Evolutionary conservation across 2,329 filamentous ascomycete genomes (phyloP), one percentile per base, ranked within the genome.

Genomic region (Tolypocladium album): DNA sequence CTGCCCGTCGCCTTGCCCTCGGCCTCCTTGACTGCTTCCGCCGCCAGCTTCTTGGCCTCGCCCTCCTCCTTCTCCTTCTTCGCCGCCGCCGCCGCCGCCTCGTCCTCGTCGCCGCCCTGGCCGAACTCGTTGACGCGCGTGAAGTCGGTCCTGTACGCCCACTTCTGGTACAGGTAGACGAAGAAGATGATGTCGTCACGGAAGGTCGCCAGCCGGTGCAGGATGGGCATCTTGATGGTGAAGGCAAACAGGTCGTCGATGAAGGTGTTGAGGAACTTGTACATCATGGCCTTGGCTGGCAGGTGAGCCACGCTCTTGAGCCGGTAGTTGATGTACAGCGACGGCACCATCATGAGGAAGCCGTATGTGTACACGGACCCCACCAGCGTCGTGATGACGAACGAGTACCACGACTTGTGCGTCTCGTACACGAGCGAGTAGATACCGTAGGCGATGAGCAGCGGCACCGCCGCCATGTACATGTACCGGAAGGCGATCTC

Each of bases 241-340:
- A 97, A 99, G 2, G 94, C 94, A 71, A 99, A 99, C 39, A 99
- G 80, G 71, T 99, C 94, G 75, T 99, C 94, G 72, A 99, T 97
- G 74, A 99, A 99, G 6, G 94, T 97, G 78, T 97, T 97, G 65
- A 97, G 79, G 76, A 96, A 96, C 78, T 97, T 97, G 83, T 97
- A 97, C 73, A 88, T 93, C 91, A 99, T 94, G 56, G 94, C 92
- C 77, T 91, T 93, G 66, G 83, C 90, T 1, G 94, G 92, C 93
- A 99, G 96, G 76, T 99, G 94, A 13, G 94, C 94, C 40, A 97
- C 90, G 66, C 87, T 88, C 82, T 93, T 96, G 66, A 99, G 85
- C 15, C 93, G 88, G 80, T 99, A 99, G 82, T 99, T 99, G 85
- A 99, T 99, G 79, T 97, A 99, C 40, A 99, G 81, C 61, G 87